Conservation (phyloP, 352 stramenopile genomes). For the Lagenidium sp. region DNA sequence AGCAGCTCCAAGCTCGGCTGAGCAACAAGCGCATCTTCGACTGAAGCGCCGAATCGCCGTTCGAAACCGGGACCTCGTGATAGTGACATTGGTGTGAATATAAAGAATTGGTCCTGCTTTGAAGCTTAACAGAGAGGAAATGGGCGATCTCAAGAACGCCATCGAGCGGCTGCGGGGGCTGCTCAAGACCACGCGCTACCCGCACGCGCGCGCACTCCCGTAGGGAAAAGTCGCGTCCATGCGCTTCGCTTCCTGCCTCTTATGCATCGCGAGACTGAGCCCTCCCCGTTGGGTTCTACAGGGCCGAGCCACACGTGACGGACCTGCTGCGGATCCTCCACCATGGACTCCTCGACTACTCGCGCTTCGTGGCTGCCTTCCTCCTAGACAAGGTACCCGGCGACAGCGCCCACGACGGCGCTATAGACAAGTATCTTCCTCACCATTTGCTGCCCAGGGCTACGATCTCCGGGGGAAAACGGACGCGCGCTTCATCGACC, state of each 20-base stretch:
- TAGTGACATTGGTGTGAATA: neutral
- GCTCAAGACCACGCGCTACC: conserved; percentile 40
- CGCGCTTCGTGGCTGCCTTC: conserved; percentile 46
- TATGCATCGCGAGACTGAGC: too few relatives aligned
- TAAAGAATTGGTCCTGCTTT: neutral
- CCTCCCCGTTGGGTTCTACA: neutral
- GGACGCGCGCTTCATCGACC: conserved; percentile 68
- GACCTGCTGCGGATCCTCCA: conserved; percentile 65
- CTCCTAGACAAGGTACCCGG: conserved; percentile 25
- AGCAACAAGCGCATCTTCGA: conserved; percentile 1
- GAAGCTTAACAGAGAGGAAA: conserved; percentile 5
- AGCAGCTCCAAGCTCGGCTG: conserved; percentile 1
- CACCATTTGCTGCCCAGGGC: conserved; percentile 9
- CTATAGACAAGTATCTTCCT: neutral
- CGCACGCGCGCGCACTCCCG: conserved; percentile 16
- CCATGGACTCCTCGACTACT: conserved; percentile 67
- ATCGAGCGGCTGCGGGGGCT: conserved; percentile 46
- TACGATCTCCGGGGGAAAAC: conserved; percentile 77
- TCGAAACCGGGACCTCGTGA: too few relatives aligned
- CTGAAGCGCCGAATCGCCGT: neutral
- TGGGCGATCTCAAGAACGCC: conserved; percentile 42
- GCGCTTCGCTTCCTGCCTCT: neutral
- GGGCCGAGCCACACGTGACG: neutral
- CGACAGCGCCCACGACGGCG: neutral
- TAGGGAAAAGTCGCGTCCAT: neutral